phyloP scores from a whole-genome alignment of 2,329 filamentous ascomycete species.

The Myriosclerotinia duriaeana region DNA sequence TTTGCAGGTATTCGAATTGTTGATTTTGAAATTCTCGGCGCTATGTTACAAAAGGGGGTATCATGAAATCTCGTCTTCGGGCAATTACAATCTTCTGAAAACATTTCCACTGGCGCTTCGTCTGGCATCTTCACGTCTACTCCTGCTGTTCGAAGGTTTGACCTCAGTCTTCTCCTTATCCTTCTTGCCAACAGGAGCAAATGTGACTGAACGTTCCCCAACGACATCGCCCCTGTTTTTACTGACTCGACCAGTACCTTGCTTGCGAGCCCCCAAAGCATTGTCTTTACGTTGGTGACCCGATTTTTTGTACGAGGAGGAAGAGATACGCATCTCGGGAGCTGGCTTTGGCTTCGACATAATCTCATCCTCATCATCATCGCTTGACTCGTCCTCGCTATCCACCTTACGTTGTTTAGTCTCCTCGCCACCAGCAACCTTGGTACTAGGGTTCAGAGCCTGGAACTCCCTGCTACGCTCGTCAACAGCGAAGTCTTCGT shows the following conservation, averaged over 20 bases:
- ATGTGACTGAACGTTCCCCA: conserved; percentile 69
- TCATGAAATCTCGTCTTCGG: conserved; percentile 21
- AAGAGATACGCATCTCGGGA: conserved; percentile 65
- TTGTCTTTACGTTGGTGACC: conserved; percentile 54
- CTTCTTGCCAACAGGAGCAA: conserved; percentile 61
- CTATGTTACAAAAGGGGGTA: conserved; percentile 23
- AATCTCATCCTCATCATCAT: conserved; percentile 47
- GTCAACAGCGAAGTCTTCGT: conserved; percentile 89
- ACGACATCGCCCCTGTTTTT: conserved; percentile 53
- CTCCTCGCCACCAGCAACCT: conserved; percentile 37
- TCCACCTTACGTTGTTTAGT: conserved; percentile 43
- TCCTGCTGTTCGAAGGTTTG: conserved; percentile 28
- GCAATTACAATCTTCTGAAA: conserved; percentile 62
- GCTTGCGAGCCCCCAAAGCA: conserved; percentile 55
- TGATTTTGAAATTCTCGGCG: conserved; percentile 4
- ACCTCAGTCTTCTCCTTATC: conserved; percentile 43
- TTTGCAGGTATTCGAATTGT: conserved; percentile 13
- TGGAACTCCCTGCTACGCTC: conserved; percentile 86
- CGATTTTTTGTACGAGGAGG: conserved; percentile 61
- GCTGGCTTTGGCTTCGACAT: conserved; percentile 39
- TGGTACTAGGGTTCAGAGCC: conserved; percentile 84
- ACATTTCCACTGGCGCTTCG: conserved; percentile 76
- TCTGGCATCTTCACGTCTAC: conserved; percentile 46
- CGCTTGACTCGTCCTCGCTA: conserved; percentile 43
- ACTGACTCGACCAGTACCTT: conserved; percentile 49